Conservation (phyloP, 805 yeast species). For the Hyphopichia homilentoma region DNA sequence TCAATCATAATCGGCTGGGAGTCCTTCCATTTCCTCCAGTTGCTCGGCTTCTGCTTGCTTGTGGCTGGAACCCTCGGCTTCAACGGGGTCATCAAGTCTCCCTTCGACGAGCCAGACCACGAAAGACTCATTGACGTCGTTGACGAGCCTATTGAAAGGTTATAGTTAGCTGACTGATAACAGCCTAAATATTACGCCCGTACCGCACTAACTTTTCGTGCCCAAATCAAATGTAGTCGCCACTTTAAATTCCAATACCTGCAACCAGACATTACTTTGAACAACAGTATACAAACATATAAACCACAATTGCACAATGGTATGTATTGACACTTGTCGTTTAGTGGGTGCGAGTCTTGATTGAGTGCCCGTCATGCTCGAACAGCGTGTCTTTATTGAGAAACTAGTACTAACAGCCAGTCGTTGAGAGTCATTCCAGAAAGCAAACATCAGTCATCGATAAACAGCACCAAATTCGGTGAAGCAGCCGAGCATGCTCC, state of each 20-base stretch:
- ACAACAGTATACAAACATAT: no score
- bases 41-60: slow-evolving; percentile 57
- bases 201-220: no score
- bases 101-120: slow-evolving; percentile 48
- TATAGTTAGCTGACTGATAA: slow-evolving; percentile 6
- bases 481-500: slow-evolving; percentile 64
- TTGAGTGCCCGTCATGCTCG: no score
- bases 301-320: no score
- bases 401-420: no score
- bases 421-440: slow-evolving; percentile 57
- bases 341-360: no score
- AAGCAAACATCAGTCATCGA: slow-evolving; percentile 38
- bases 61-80: slow-evolving; percentile 73
- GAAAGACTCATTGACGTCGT: slow-evolving; percentile 20
- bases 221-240: no score
- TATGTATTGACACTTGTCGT: no score
- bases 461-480: slow-evolving; percentile 51
- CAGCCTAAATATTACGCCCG: no score
- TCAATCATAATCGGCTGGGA: slow-evolving; percentile 77
- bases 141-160: slow-evolving; percentile 29
- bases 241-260: no score
- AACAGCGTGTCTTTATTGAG: no score
- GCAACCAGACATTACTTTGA: no score
- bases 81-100: slow-evolving; percentile 59
- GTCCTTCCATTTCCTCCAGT: slow-evolving; percentile 55